These are phyloP conservation scores for Ophiostoma triangulosporum DNA, from an alignment of 2,329 filamentous ascomycete genomes.

Conservation along the genomic window DNA sequence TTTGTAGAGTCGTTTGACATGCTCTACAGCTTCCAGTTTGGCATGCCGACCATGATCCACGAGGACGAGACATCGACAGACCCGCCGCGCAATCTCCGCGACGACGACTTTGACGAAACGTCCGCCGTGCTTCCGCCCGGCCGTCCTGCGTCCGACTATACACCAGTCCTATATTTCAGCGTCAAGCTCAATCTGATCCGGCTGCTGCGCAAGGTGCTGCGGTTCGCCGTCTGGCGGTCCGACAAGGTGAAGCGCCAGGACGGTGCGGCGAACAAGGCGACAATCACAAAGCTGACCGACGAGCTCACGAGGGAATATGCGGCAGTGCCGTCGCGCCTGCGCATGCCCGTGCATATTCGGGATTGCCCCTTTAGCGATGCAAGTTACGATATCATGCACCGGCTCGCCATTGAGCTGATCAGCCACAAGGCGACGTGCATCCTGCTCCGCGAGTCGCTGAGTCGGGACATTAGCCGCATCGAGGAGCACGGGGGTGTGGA, in stretches of 20 bases:
- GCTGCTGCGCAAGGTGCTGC: constrained; percentile 32
- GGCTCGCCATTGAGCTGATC: constrained; percentile 35
- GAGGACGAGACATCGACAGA: constrained; percentile 49
- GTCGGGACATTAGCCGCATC: constrained; percentile 10
- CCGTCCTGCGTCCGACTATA: constrained; percentile 43
- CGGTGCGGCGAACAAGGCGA: neutral
- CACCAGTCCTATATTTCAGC: constrained; percentile 40
- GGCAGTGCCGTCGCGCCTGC: constrained; percentile 9
- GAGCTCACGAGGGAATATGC: constrained; percentile 5
- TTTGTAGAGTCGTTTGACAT: constrained; percentile 34
- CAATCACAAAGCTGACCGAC: constrained; percentile 5
- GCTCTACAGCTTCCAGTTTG: constrained; percentile 35
- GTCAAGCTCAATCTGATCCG: constrained; percentile 26
- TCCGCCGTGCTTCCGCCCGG: constrained; percentile 39
- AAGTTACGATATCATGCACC: constrained; percentile 33
- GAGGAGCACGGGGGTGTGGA: constrained; percentile 2
- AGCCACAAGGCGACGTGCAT: constrained; percentile 42
- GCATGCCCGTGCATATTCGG: constrained; percentile 12
- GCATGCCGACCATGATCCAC: constrained; percentile 29
- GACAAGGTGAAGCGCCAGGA: neutral
- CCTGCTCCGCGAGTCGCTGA: constrained; percentile 39
- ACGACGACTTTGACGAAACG: constrained; percentile 50
- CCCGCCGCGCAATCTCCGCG: constrained; percentile 47
- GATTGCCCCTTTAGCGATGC: constrained; percentile 27
- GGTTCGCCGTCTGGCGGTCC: constrained; percentile 24